Evolutionary conservation across 2,329 filamentous ascomycete genomes (phyloP), one percentile per base, ranked within the genome.

Genomic region (Ophiostoma populinum): DNA sequence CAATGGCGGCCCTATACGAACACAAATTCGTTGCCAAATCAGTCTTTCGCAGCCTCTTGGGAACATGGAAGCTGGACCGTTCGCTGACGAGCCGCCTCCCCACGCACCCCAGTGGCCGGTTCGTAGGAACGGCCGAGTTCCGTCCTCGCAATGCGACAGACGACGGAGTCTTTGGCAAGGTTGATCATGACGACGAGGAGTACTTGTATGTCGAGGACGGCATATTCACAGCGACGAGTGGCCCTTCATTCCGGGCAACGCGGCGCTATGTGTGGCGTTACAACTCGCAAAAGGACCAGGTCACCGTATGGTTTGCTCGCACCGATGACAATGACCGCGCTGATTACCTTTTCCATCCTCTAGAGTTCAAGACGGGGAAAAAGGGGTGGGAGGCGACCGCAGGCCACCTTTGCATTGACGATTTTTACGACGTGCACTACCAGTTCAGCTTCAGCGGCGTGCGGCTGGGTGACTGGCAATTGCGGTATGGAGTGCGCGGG

Each of bases 291-390:
- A 56, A 48, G 1, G 77, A 83, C 46, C 53, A 51, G 19, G 56
- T 86, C 16, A 78, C 70, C 40, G 72, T 79, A 1, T 86, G 79
- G 79, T 85, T 85, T 45, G 71, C 71, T 25, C 71, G 73, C 42
- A 61, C 66, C 1, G 68, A 77, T 12, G 73, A 80, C 43, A 53
- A 61, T 12, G 59, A 59, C 36, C 62, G 63, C 11, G 73, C 75
- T 0, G 79, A 83, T 48, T 79, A 83, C 42, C 56, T 85, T 15
- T 87, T 86, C 51, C 79, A 85, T 46, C 66, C 75, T 42, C 56
- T 85, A n/a, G 65, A 76, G 38, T 80, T 85, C 19, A 36, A 18
- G 32, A 17, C 19, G 8, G 12, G 15, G 12, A 9, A 24, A 8
- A 22, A 7, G 2, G 66, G 65, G 1, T 80, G 76, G 71, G 53